Evolutionary conservation across 257 asterid species (phyloP).

Genomic region (Voacanga thouarsii): DNA sequence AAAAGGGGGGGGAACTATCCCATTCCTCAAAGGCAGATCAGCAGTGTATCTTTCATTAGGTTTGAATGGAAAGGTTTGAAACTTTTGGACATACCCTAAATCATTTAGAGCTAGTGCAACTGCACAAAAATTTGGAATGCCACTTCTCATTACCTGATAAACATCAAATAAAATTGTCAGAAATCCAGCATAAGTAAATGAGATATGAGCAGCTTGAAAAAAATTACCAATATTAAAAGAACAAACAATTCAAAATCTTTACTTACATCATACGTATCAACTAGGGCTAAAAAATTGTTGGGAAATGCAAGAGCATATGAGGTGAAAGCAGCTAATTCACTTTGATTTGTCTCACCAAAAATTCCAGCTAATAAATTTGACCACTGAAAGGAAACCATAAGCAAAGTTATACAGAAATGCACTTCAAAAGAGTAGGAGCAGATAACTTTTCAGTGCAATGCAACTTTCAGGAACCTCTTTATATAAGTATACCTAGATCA

Average conservation of each 20-base stretch:
- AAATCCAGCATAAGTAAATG: background rate
- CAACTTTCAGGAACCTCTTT: background rate
- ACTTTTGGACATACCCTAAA: constrained; percentile 69
- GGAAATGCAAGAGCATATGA: constrained; percentile 96
- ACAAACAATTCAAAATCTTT: background rate
- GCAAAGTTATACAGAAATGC: constrained; percentile 8
- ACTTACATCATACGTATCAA: constrained; percentile 96
- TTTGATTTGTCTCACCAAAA: constrained; percentile 85
- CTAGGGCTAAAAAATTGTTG: constrained; percentile 77
- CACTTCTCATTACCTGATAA: constrained; percentile 88
- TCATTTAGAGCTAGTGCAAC: constrained; percentile 92
- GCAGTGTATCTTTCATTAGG: background rate
- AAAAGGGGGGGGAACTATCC: too few species aligned
- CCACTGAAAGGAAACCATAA: constrained; percentile 34
- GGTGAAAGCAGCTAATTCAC: constrained; percentile 85
- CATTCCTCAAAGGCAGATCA: background rate
- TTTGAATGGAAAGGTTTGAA: background rate
- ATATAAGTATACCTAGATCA: background rate
- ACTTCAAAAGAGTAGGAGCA: constrained; percentile 6
- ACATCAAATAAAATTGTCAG: constrained; percentile 10
- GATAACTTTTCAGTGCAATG: constrained; percentile 7
- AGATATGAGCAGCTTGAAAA: background rate
- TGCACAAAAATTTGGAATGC: constrained; percentile 95
- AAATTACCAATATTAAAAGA: background rate
- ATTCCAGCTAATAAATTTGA: constrained; percentile 53